phyloP scores from a whole-genome alignment of 192 early-diverging fungal genomes.

The Rhizophagus prolifer region DNA sequence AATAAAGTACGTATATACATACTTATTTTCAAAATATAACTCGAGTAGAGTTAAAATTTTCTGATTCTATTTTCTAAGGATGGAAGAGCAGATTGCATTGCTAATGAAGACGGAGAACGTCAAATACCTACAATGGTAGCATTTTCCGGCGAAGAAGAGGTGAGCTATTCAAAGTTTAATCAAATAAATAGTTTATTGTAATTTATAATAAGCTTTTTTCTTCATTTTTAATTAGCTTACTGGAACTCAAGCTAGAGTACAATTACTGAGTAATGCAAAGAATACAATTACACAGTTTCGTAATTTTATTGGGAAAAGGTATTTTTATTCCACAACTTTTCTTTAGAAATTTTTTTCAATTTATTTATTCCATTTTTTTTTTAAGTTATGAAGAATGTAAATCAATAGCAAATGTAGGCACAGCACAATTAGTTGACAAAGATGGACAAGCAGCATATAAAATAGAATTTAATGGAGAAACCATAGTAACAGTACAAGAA shows the following conservation, averaged over 20 bases:
- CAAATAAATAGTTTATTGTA: neutral
- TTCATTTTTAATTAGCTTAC: constrained; percentile 30
- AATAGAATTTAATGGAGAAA: constrained; percentile 58
- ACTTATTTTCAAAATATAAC: neutral
- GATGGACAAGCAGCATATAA: constrained; percentile 61
- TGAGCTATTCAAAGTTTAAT: constrained; percentile 32
- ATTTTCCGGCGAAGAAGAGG: constrained; percentile 89
- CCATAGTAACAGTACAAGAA: constrained; percentile 68
- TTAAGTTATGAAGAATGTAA: constrained; percentile 34
- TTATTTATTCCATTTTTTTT: neutral
- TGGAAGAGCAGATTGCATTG: constrained; percentile 80
- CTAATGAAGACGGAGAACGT: constrained; percentile 98
- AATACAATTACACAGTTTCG: constrained; percentile 91
- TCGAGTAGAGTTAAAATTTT: neutral
- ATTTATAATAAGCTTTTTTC: neutral
- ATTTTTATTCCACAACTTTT: constrained; percentile 30
- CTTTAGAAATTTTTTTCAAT: neutral
- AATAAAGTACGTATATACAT: constrained; percentile 57
- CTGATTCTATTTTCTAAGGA: constrained; percentile 45
- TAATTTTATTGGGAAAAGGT: constrained; percentile 82
- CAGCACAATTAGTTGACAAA: constrained; percentile 58
- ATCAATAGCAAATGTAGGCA: constrained; percentile 34
- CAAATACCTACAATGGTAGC: constrained; percentile 93
- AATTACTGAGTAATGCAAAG: constrained; percentile 83
- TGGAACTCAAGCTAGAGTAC: constrained; percentile 77